Evolutionary conservation across 2,329 filamentous ascomycete species (phyloP), one percentile per base, ranked within the genome.

Genomic region (Diaporthe citri): DNA sequence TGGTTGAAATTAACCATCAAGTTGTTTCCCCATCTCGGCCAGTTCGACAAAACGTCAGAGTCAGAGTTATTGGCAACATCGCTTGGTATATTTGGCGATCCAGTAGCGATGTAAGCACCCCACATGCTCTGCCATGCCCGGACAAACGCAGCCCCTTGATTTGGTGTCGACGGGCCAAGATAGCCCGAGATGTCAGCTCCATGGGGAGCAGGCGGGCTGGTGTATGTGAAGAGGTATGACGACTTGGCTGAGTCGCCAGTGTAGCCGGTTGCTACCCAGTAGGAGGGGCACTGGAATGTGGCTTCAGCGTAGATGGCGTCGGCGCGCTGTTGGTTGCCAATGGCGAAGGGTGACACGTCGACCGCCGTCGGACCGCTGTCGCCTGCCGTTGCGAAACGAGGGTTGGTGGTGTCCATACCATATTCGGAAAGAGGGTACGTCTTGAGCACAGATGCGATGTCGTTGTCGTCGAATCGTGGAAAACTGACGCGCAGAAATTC

Each of bases 141-240:
- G 8, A 62, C 39, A 13, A 62, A 62, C 15, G 28, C 59, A 1
- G 22, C n/a, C 8, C n/a, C 2, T 6, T 43, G n/a, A 15, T n/a
- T 43, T 20, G 59, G n/a, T 43, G 10, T 62, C n/a, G 59, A 20
- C 15, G 59, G 59, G 39, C 59, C 59, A 9, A 43, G 25, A 31
- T 62, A 62, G 12, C n/a, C 59, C 39, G 59, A 6, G 39, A 41
- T 28, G 4, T 62, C 59, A 12, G 59, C 12, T 9, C 36, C 59
- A 36, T 62, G 59, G n/a, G 41, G 39, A 12, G 36, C 59, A 62
- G 59, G 59, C 59, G 59, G 59, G 59, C 13, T 31, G 39, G 59
- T 62, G 59, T 62, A 62, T 15, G 59, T 62, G 59, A 62, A 62
- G 39, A 62, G 59, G 59, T 62, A 62, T 20, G 59, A 62, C 59